Percentiles rank a stretch among this genome's conserved stretches.
Conservation (phyloP, 306 rosid genomes). For the Acacia acuminata region DNA sequence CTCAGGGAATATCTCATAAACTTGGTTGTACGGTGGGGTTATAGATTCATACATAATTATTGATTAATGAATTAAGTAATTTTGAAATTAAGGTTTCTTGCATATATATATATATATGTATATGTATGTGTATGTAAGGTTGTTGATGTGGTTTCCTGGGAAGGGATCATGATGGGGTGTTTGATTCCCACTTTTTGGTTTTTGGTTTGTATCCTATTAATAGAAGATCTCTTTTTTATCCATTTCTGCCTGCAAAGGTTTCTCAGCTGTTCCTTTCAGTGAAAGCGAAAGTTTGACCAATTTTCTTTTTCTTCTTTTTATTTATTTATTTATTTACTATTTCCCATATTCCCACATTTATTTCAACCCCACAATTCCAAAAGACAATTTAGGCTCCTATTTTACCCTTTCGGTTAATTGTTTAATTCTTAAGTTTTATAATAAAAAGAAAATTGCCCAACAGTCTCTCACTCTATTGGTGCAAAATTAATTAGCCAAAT, state of each 20-base stretch:
- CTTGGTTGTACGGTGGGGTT: background rate
- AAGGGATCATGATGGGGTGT: constrained; percentile 46
- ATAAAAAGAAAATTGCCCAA: too few species aligned
- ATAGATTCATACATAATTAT: too few species aligned
- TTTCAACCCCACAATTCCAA: background rate
- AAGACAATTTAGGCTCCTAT: too few species aligned
- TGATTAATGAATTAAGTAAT: too few species aligned
- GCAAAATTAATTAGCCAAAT: too few species aligned
- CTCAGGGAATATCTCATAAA: background rate
- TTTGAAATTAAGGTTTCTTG: too few species aligned
- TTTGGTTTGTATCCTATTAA: constrained; percentile 69
- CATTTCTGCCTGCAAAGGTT: constrained; percentile 64
- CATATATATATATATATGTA: accelerated
- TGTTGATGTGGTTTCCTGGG: constrained; percentile 20
- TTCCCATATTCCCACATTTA: background rate
- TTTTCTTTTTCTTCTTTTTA: background rate
- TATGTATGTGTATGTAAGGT: background rate
- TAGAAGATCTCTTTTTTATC: constrained; percentile 75
- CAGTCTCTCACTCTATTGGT: too few species aligned
- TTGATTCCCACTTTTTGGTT: constrained; percentile 54
- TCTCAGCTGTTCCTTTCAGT: constrained; percentile 85
- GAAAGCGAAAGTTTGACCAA: constrained; percentile 86
- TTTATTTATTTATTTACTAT: background rate
- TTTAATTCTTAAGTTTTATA: too few species aligned
- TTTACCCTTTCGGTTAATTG: too few species aligned